phyloP scores from a whole-genome alignment of 1,284 basidiomycete genomes.

The Tilletia caries region DNA sequence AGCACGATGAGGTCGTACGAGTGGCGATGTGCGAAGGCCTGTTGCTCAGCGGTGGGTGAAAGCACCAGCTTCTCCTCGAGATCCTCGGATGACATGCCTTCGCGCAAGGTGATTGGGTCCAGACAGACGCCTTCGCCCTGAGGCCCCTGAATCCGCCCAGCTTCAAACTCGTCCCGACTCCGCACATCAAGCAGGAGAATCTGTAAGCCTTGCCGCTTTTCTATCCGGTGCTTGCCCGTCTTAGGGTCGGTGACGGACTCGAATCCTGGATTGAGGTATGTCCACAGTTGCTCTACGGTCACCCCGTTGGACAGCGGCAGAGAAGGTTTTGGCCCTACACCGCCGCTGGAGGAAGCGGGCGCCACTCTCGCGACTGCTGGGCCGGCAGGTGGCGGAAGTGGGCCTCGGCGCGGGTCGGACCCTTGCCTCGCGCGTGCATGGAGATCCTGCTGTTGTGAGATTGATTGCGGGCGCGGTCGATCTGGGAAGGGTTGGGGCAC shows the following conservation, averaged over 20 bases:
- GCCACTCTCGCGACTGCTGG: not conserved
- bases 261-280: conserved; percentile 45
- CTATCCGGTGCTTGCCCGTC: conserved; percentile 33
- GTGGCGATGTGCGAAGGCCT: conserved; percentile 73
- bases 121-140: conserved; percentile 69
- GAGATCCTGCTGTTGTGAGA: not conserved
- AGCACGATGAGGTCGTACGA: conserved; percentile 86
- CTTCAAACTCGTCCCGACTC: conserved; percentile 70
- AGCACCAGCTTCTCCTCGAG: conserved; percentile 75
- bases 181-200: conserved; percentile 79
- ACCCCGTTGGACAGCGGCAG: conserved; percentile 36
- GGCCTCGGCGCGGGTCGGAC: conserved; percentile 1
- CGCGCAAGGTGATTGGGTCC: not conserved
- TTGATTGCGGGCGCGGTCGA: conserved; percentile 23
- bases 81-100: conserved; percentile 63
- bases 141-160: conserved; percentile 67
- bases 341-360: not conserved
- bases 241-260: conserved; percentile 32
- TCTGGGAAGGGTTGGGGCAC: conserved; percentile 23
- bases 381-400: conserved; percentile 5
- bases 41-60: conserved; percentile 68
- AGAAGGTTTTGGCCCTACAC: conserved; percentile 29
- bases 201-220: conserved; percentile 30
- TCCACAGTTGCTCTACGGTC: conserved; percentile 45
- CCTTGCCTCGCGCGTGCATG: not conserved